Evolutionary conservation across 1,139 yeast genomes (phyloP).

Genomic region (Hanseniaspora gamundiae): DNA sequence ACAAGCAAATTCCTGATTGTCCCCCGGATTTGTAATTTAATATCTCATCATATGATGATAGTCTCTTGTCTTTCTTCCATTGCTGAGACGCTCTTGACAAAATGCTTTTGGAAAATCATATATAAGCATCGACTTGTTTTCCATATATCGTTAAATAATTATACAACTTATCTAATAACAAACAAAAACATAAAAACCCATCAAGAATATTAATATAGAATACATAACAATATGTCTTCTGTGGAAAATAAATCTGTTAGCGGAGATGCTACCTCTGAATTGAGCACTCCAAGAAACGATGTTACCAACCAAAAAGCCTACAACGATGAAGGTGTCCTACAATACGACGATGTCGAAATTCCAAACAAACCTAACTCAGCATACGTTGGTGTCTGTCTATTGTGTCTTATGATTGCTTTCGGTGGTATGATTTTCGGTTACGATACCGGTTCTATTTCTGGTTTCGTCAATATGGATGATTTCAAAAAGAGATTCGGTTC

Average conservation of each 20-base stretch:
- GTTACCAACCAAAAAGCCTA: constrained; percentile 11
- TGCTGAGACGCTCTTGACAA: no score
- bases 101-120: no score
- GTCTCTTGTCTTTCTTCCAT: no score
- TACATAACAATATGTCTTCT: background rate
- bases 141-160: no score
- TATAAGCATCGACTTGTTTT: no score
- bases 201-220: background rate
- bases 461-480: constrained; percentile 61
- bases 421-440: constrained; percentile 67
- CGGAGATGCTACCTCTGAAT: constrained; percentile 10
- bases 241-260: background rate
- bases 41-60: no score
- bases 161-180: background rate
- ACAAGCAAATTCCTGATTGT: no score
- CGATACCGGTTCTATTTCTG: constrained; percentile 73
- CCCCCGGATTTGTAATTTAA: no score
- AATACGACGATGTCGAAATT: constrained; percentile 7
- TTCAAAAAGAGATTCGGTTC: constrained; percentile 43
- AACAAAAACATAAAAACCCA: background rate
- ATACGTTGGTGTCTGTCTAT: constrained; percentile 30
- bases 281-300: constrained; percentile 16
- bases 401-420: constrained; percentile 38
- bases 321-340: constrained; percentile 10
- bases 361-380: constrained; percentile 39